Evolutionary conservation across 78 protist species (phyloP).

Genomic region (Dictyostelium citrinum): DNA sequence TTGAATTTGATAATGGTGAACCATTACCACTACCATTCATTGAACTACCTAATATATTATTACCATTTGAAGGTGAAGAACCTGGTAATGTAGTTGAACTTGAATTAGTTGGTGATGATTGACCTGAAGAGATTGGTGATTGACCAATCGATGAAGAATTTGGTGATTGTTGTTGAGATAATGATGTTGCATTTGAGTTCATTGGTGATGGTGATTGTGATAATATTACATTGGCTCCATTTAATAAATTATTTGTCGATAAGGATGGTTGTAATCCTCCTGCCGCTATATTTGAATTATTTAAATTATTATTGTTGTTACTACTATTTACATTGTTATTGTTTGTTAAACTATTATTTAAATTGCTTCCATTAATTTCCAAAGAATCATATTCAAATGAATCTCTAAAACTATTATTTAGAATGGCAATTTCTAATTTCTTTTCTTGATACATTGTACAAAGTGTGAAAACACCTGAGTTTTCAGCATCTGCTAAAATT

Average conservation of each 20-base stretch:
- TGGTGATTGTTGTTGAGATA: conserved; percentile 1
- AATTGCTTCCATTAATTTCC: not conserved
- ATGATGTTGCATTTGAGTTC: not conserved
- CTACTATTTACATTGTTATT: not conserved
- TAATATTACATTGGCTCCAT: not conserved
- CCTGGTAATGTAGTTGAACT: not conserved
- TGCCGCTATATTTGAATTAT: not conserved
- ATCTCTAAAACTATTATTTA: not conserved
- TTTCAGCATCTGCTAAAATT: conserved; percentile 73
- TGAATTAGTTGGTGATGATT: conserved; percentile 16
- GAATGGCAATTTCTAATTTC: not conserved
- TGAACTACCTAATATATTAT: not conserved
- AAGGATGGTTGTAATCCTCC: not conserved
- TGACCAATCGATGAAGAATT: not conserved
- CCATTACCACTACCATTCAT: not conserved
- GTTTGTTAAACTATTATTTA: not conserved
- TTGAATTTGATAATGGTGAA: conserved; percentile 3
- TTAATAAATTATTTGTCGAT: conserved; percentile 13
- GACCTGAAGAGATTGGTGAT: not conserved
- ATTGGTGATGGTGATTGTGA: not conserved
- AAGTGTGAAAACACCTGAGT: conserved; percentile 64
- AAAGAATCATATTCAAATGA: conserved; percentile 3
- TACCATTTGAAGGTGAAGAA: not conserved
- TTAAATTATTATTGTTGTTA: not conserved
- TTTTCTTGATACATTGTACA: conserved; percentile 74